A percentile compares a stretch with the other conserved stretches of the same genome.
phyloP scores from a whole-genome alignment of 352 stramenopile species.

The Blastocystis sp. region DNA sequence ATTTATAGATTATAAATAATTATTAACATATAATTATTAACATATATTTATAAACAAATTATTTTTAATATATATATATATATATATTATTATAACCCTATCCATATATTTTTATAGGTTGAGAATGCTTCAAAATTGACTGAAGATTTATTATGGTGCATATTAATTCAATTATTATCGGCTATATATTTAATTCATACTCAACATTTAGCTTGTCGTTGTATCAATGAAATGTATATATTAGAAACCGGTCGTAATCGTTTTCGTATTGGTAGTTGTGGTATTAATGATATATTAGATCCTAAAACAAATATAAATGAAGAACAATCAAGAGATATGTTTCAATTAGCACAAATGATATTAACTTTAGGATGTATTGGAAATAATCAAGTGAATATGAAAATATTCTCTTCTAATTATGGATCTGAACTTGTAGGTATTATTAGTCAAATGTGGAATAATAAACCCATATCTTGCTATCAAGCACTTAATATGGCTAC shows the following conservation, averaged over 20 bases:
- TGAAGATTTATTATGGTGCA: constrained; percentile 56
- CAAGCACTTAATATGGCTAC: constrained; percentile 29
- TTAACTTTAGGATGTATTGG: constrained; percentile 35
- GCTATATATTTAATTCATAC: constrained; percentile 47
- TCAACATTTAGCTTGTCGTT: constrained; percentile 49
- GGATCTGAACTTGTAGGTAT: not conserved
- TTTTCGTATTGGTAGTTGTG: constrained; percentile 56
- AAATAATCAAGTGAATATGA: not conserved
- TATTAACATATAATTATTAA: no score
- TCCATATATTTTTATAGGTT: not conserved
- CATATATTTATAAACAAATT: no score
- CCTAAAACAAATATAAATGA: constrained; percentile 53
- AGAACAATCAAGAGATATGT: constrained; percentile 55
- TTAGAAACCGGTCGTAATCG: constrained; percentile 50
- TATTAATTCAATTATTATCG: constrained; percentile 52
- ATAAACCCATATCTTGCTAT: no score
- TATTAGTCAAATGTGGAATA: no score
- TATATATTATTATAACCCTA: not conserved
- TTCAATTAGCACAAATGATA: constrained; percentile 45
- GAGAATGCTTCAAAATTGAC: constrained; percentile 41
- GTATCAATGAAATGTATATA: constrained; percentile 53
- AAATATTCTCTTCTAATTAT: not conserved
- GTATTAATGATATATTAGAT: constrained; percentile 61
- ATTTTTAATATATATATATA: constrained; percentile 5
- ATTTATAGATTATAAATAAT: no score